These are phyloP conservation scores for Metschnikowia reukaufii DNA, from an alignment of 805 yeast species.

Conservation along the genomic window DNA sequence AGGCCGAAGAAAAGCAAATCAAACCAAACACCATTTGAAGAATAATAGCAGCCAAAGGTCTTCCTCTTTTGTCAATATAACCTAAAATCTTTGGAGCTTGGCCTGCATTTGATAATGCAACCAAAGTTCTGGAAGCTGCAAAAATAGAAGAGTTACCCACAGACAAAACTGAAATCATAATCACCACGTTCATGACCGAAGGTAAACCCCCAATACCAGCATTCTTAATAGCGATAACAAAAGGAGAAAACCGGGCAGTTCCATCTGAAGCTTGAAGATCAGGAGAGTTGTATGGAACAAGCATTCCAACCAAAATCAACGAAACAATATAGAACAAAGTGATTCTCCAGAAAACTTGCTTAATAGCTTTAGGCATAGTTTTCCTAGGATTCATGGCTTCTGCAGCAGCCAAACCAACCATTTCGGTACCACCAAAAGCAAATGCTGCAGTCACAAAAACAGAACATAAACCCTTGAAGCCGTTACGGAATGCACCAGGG, in stretches of 20 bases:
- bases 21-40: slow-evolving; percentile 49
- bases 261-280: slow-evolving; percentile 26
- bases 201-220: slow-evolving; percentile 45
- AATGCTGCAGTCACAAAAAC: slow-evolving; percentile 42
- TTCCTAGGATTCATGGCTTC: slow-evolving; percentile 38
- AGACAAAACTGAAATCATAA: slow-evolving; percentile 38
- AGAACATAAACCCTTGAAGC: slow-evolving; percentile 39
- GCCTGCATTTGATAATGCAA: slow-evolving; percentile 68
- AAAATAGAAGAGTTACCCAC: slow-evolving; percentile 72
- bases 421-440: slow-evolving; percentile 44
- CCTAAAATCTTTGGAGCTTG: slow-evolving; percentile 56
- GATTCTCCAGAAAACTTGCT: slow-evolving; percentile 46
- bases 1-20: slow-evolving; percentile 58
- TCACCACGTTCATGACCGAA: slow-evolving; percentile 43
- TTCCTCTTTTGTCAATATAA: slow-evolving; percentile 41
- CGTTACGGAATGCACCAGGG: slow-evolving; percentile 37
- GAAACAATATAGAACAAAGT: slow-evolving; percentile 41
- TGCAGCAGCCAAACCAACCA: slow-evolving; percentile 40
- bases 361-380: slow-evolving; percentile 43
- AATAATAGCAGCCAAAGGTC: slow-evolving; percentile 42
- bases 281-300: slow-evolving; percentile 37
- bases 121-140: slow-evolving; percentile 68
- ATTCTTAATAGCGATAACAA: slow-evolving; percentile 41
- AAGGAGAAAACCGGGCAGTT: slow-evolving; percentile 37
- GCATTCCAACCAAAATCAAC: slow-evolving; percentile 40